These are phyloP conservation scores for Paraconiothyrium brasiliense DNA, from an alignment of 2,329 filamentous ascomycete genomes.

Conservation along the genomic window DNA sequence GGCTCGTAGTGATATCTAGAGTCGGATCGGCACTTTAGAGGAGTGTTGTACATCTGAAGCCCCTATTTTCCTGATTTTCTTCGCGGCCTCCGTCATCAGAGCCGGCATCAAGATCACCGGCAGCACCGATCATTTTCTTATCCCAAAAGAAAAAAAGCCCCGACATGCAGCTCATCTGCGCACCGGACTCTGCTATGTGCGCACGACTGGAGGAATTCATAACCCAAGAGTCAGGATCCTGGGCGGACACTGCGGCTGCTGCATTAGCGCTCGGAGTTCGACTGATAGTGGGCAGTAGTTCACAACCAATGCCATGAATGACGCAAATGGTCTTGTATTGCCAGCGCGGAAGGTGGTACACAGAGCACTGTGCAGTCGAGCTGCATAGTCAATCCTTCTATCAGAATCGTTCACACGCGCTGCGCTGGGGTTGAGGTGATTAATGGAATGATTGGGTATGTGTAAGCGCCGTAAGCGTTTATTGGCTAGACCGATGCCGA, in stretches of 20 bases:
- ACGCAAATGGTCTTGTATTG: conserved; percentile 7
- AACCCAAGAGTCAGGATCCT: conserved; percentile 10
- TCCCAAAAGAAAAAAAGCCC: not conserved
- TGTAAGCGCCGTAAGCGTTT: not conserved
- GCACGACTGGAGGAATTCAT: not conserved
- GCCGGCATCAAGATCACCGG: not conserved
- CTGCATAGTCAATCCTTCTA: not conserved
- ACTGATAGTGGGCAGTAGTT: not conserved
- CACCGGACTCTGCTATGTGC: not conserved
- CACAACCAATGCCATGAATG: conserved; percentile 7
- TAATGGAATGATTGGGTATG: not conserved
- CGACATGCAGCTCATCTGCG: not conserved
- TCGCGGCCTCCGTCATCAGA: not conserved
- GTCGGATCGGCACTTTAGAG: not conserved
- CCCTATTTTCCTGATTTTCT: not conserved
- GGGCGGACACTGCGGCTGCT: not conserved
- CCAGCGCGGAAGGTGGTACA: conserved; percentile 6
- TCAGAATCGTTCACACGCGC: not conserved
- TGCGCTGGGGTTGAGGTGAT: not conserved
- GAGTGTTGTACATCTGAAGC: not conserved
- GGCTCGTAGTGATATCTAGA: not conserved
- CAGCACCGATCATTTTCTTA: not conserved
- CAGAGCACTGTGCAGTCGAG: not conserved
- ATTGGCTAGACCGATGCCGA: not conserved
- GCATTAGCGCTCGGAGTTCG: conserved; percentile 15